Evolutionary conservation across 1,284 basidiomycete species (phyloP).

Genomic region (Phlebopus sp.): DNA sequence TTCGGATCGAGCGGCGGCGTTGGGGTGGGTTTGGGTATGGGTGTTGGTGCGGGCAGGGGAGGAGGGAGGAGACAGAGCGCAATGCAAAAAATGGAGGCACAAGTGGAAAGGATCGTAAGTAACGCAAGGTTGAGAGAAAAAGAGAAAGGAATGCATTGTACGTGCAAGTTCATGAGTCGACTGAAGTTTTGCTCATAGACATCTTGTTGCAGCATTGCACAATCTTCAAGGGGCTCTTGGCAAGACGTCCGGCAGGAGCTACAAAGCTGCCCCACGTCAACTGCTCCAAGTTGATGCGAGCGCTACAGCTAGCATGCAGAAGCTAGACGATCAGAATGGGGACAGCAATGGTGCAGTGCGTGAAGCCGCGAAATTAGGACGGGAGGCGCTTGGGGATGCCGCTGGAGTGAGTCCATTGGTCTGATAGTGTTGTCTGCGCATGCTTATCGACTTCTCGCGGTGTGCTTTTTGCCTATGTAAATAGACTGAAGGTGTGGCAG

Average conservation of each 20-base stretch:
- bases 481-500: constrained; percentile 48
- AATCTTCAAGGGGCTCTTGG: constrained; percentile 95
- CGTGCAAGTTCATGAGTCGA: constrained; percentile 22
- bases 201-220: constrained; percentile 54
- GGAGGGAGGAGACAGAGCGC: constrained; percentile 81
- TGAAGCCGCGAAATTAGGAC: constrained; percentile 70
- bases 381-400: constrained; percentile 59
- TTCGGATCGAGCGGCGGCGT: constrained; percentile 80
- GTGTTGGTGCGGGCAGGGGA: constrained; percentile 48
- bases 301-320: constrained; percentile 31
- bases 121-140: constrained; percentile 86
- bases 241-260: constrained; percentile 86
- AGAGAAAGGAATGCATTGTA: constrained; percentile 72
- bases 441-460: not conserved
- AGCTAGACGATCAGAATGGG: constrained; percentile 26
- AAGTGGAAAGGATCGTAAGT: constrained; percentile 95
- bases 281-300: constrained; percentile 81
- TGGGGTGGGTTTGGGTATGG: constrained; percentile 62
- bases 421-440: not conserved
- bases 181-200: not conserved
- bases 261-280: constrained; percentile 94
- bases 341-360: constrained; percentile 55
- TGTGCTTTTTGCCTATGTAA: constrained; percentile 6
- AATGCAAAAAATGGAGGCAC: constrained; percentile 96
- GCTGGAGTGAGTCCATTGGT: constrained; percentile 43